A percentile compares a stretch with the other conserved stretches of the same genome.
Conservation (phyloP, 306 rosid species). For the Clitoria ternatea region DNA sequence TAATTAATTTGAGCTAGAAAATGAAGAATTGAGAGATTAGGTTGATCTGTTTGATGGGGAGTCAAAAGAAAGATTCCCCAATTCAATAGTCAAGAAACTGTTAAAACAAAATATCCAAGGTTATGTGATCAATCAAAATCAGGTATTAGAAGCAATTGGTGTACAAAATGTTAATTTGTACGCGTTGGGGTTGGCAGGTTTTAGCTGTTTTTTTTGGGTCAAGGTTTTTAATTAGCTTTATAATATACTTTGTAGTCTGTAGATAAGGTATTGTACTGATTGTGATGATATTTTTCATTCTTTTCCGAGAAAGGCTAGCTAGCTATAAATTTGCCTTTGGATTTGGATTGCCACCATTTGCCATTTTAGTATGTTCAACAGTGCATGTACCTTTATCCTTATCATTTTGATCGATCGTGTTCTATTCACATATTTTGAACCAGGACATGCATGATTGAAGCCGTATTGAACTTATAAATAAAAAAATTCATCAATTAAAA, state of each 20-base stretch:
- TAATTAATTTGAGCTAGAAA: constrained; percentile 1
- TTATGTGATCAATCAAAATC: constrained; percentile 19
- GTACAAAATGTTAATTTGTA: constrained; percentile 33
- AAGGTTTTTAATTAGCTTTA: no score
- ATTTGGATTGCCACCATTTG: constrained; percentile 21
- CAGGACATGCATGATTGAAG: not conserved
- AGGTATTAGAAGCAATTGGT: constrained; percentile 18
- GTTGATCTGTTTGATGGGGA: constrained; percentile 17
- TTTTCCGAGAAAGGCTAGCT: not conserved
- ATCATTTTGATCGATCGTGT: not conserved
- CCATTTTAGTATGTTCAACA: constrained; percentile 6
- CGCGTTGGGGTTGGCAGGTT: constrained; percentile 31
- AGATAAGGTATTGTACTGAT: constrained; percentile 35
- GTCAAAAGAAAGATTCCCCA: constrained; percentile 24
- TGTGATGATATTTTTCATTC: constrained; percentile 23
- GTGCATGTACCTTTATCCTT: constrained; percentile 18
- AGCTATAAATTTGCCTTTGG: constrained; percentile 2
- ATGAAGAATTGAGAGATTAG: constrained; percentile 8
- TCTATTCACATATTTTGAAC: constrained; percentile 1
- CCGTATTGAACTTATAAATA: not conserved
- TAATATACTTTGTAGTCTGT: constrained; percentile 33
- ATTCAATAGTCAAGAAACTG: constrained; percentile 21
- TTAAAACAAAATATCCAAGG: constrained; percentile 3
- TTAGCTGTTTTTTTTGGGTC: no score
- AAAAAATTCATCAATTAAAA: not conserved